phyloP scores from a whole-genome alignment of 1,284 basidiomycete genomes.

The Agroathelia rolfsii region DNA sequence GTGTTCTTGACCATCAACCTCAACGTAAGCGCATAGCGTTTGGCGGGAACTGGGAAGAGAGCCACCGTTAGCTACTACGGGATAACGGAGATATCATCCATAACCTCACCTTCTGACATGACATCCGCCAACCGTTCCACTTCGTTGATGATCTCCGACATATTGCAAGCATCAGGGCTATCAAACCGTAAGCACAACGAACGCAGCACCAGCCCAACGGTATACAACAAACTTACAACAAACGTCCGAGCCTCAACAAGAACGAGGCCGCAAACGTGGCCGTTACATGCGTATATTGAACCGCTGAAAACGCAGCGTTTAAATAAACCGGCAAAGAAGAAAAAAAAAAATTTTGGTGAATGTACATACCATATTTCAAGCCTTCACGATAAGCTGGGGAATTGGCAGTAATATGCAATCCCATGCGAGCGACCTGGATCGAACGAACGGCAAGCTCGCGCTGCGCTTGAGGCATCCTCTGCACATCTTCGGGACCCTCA shows the following conservation, averaged over 20 bases:
- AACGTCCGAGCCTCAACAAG: constrained; percentile 71
- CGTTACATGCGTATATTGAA: constrained; percentile 84
- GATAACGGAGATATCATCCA: constrained; percentile 9
- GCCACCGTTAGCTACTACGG: constrained; percentile 7
- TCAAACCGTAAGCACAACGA: constrained; percentile 9
- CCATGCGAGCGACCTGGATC: constrained; percentile 59
- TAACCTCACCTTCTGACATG: constrained; percentile 59
- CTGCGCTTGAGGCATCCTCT: constrained; percentile 63
- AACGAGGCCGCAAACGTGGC: constrained; percentile 90
- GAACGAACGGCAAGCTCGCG: constrained; percentile 61
- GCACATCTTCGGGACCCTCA: constrained; percentile 67
- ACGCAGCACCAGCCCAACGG: constrained; percentile 1
- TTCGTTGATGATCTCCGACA: constrained; percentile 62
- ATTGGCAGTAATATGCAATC: constrained; percentile 65
- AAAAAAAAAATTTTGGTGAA: constrained; percentile 9
- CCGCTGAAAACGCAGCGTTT: constrained; percentile 51
- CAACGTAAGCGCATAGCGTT: constrained; percentile 80
- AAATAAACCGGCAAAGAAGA: constrained; percentile 15
- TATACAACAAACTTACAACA: constrained; percentile 53
- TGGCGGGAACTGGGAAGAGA: constrained; percentile 62
- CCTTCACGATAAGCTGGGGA: constrained; percentile 79
- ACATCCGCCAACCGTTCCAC: constrained; percentile 71
- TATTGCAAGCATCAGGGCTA: constrained; percentile 78
- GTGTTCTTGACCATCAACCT: constrained; percentile 81
- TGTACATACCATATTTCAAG: constrained; percentile 70